phyloP scores from a whole-genome alignment of 164 flowering plant genomes.

The Dillenia suffruticosa region DNA sequence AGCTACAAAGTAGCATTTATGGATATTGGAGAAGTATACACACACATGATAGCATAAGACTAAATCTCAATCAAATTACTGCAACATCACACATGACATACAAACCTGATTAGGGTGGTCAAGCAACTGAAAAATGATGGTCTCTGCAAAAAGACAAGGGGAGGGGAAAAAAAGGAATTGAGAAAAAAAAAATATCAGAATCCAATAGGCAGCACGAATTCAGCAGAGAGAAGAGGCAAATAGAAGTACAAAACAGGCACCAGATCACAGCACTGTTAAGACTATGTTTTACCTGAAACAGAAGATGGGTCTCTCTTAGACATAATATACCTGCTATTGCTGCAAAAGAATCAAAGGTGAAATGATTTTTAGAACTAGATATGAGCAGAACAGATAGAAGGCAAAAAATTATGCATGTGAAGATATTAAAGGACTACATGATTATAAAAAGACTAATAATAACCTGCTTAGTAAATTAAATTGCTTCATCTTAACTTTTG shows the following conservation, averaged over 20 bases:
- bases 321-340: slow-evolving; percentile 60
- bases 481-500: no score
- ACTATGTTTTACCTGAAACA: slow-evolving; percentile 40
- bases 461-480: no score
- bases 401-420: no score
- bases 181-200: slow-evolving; percentile 7
- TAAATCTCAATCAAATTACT: no score
- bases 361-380: no score
- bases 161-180: background rate
- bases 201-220: background rate
- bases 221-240: background rate
- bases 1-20: no score
- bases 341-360: slow-evolving; percentile 24
- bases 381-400: no score
- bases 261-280: background rate
- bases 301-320: slow-evolving; percentile 42
- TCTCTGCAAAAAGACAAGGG: slow-evolving; percentile 31
- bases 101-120: slow-evolving; percentile 41
- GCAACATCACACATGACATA: background rate
- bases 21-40: no score
- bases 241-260: background rate
- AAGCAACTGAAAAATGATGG: slow-evolving; percentile 27
- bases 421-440: no score
- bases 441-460: no score
- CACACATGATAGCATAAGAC: no score